phyloP scores from a whole-genome alignment of 2,329 filamentous ascomycete species.

The Pseudogymnoascus sp. region DNA sequence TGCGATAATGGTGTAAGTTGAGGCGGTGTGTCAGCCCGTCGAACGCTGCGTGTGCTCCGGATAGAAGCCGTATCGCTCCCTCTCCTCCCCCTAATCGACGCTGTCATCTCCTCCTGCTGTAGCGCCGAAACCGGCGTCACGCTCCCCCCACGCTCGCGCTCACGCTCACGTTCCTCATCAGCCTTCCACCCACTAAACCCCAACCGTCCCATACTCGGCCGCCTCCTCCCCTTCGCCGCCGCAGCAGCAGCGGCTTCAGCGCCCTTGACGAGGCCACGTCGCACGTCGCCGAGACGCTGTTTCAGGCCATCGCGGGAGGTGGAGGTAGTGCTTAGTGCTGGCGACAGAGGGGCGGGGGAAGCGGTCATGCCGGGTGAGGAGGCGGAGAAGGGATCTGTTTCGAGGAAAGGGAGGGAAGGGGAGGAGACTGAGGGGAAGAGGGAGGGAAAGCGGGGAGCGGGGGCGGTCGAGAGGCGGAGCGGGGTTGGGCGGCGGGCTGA shows the following conservation, averaged over 20 bases:
- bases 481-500: neutral
- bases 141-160: neutral
- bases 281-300: neutral
- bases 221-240: neutral
- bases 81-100: neutral
- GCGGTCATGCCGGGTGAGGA: neutral
- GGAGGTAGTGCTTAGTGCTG: neutral
- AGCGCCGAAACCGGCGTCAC: neutral
- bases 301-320: neutral
- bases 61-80: neutral
- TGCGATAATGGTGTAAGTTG: neutral
- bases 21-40: neutral
- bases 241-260: neutral
- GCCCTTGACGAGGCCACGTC: neutral
- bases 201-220: neutral
- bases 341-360: neutral
- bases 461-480: neutral
- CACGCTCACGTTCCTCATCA: neutral
- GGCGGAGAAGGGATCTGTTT: neutral
- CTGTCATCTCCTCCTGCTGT: neutral
- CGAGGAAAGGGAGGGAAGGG: neutral
- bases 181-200: neutral
- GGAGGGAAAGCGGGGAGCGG: neutral
- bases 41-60: neutral
- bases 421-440: neutral